Evolutionary conservation across 2,329 filamentous ascomycete species (phyloP), one percentile per base, ranked within the genome.

Genomic region (Calonectria leucothoes): DNA sequence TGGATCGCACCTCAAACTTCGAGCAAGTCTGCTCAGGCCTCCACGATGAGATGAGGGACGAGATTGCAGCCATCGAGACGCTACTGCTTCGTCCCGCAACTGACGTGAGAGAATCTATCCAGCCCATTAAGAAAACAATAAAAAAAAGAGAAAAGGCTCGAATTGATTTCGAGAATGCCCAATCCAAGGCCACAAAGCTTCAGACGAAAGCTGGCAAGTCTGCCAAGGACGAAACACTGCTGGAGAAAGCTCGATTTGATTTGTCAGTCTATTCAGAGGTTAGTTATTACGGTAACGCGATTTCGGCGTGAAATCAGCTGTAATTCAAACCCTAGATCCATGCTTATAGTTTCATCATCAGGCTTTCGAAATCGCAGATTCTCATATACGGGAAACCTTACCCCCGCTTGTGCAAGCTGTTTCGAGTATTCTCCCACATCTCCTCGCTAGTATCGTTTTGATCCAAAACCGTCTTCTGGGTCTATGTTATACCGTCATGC

Each of bases 71-170:
- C 48, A 70, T 75, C 33, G 73, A 75, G 37, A 69, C 70, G 11
- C 42, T 70, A 14, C 25, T 75, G 11, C 64, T 75, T n/a, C 67
- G 70, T 27, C 73, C 73, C 15, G 73, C 73, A 15, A 65, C 25
- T 25, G 70, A 75, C 3, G 64, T 68, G 12, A 72, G 69, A 15
- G 67, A 70, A 20, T 42, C 66, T 27, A 70, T 75, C 11, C 70
- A 67, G 25, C 70, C 70, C 33, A 37, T 70, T 25, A 69, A 66
- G 49, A 71, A 69, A 39, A 65, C 65, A n/a, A 75, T 75, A 33
- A 75, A 73, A 59, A 70, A 68, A 33, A 69, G 73, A 49, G 73
- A 75, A 8, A 73, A 73, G 52, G 68, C 42, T 12, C 70, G 70
- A 12, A 20, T 68, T n/a, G 73, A 75, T 45, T 68, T 67, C 33